A percentile compares a stretch with the other conserved stretches of the same genome.
Conservation (phyloP, 495 filamentous ascomycete species). For the Delitschia confertaspora region DNA sequence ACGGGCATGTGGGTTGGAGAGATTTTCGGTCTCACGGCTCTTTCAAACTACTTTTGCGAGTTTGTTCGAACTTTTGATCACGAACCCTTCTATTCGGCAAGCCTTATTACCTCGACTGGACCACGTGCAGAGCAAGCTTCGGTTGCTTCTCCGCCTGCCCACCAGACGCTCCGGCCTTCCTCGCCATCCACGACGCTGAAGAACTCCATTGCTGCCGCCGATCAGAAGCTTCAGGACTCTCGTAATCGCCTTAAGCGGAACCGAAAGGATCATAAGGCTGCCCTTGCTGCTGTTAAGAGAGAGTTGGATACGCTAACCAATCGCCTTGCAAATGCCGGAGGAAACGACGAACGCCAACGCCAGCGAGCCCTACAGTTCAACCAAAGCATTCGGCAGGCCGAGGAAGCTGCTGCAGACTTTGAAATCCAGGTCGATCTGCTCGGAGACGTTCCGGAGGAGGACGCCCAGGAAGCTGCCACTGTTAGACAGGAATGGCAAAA, state of each 20-base stretch:
- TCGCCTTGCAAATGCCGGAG: constrained; percentile 62
- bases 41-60: constrained; percentile 77
- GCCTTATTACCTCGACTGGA: constrained; percentile 67
- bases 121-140: constrained; percentile 53
- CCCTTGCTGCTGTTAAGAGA: constrained; percentile 59
- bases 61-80: constrained; percentile 69
- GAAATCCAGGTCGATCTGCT: constrained; percentile 57
- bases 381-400: constrained; percentile 73
- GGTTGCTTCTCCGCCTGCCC: constrained; percentile 48
- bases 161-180: constrained; percentile 54
- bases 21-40: constrained; percentile 78
- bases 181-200: constrained; percentile 85
- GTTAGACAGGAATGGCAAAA: constrained; percentile 54
- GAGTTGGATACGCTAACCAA: constrained; percentile 67
- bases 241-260: constrained; percentile 63
- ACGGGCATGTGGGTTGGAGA: constrained; percentile 64
- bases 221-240: constrained; percentile 67
- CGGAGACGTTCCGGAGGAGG: constrained; percentile 58
- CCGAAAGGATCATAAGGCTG: constrained; percentile 71
- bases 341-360: constrained; percentile 71
- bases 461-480: constrained; percentile 50
- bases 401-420: constrained; percentile 58
- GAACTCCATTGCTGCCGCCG: constrained; percentile 74
- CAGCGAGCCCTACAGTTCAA: constrained; percentile 70
- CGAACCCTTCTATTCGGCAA: constrained; percentile 64